These are phyloP conservation scores for Sordaria brevicollis DNA, from an alignment of 495 filamentous ascomycete species.

Conservation along the genomic window DNA sequence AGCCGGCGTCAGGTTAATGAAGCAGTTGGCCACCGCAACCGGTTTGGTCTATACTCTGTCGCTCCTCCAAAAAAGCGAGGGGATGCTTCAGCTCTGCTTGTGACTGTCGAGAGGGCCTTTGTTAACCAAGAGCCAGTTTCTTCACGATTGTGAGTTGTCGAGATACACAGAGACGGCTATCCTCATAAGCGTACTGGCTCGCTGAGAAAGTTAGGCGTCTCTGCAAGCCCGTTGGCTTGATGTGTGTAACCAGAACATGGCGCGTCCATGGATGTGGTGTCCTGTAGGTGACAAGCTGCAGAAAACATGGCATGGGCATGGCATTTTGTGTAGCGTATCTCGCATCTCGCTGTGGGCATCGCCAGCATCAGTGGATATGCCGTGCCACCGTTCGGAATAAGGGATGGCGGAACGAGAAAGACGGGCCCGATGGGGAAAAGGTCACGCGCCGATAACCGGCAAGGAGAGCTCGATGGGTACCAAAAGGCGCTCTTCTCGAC, in stretches of 20 bases:
- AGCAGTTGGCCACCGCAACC: neutral
- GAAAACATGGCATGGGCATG: slow-evolving; percentile 2
- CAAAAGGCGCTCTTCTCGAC: neutral
- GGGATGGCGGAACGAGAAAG: neutral
- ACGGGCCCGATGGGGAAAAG: neutral
- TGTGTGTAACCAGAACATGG: neutral
- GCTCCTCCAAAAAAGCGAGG: neutral
- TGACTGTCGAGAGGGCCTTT: neutral
- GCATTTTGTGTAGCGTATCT: slow-evolving; percentile 2
- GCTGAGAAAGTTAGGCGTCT: neutral
- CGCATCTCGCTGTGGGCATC: neutral
- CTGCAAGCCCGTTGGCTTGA: neutral
- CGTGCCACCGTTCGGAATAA: neutral
- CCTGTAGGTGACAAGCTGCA: slow-evolving; percentile 7
- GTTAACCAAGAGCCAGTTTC: neutral
- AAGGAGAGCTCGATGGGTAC: neutral
- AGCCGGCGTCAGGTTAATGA: neutral
- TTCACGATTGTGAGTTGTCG: neutral
- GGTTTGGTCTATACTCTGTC: neutral
- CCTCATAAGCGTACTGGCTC: slow-evolving; percentile 1
- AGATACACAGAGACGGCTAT: slow-evolving; percentile 3
- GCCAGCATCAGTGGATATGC: neutral
- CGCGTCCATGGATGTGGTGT: neutral
- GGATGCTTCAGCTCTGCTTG: neutral
- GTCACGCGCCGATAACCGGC: neutral